Base-by-base conservation (phyloP, 768 basidiomycete genomes). In the Omphalotus guepiniiformis region DNA sequence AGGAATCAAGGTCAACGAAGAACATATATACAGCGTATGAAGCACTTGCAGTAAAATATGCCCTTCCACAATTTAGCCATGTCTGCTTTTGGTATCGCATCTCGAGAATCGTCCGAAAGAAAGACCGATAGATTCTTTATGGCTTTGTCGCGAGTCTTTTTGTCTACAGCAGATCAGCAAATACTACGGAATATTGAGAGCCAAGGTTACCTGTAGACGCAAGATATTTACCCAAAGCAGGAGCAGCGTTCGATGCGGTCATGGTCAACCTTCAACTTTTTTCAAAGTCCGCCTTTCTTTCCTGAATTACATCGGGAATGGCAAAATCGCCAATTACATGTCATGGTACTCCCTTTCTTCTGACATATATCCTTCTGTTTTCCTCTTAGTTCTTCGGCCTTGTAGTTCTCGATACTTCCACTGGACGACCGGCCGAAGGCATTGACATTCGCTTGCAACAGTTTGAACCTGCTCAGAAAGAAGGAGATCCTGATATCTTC, bases 11-110 rank as follows among this genome's bases (percentile, higher is more conserved):
- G 29, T 30, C 7, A 8, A 18, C 22, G 38, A 19, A 19, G 8
- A 2, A 16, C 1, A 12, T 2, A 27, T 18, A 22, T 19, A 4
- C 35, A 21, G 16, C 19, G 12, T 32, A n/a, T n/a, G n/a, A 39
- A 21, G 27, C 4, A 65, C 82, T 54, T 53, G 93, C 94, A 96
- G 65, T 95, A 99, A 64, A 95, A 99, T 42, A 98, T 79, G 1
- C 94, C 95, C 64, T 99, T 97, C 95, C 95, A 98, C 25, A 98
- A 64, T 65, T 93, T 95, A 52, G 80, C 77, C 83, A 96, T 85
- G 58, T 97, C 93, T 23, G 71, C 49, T 48, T 85, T 80, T 13
- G 85, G 67, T 25, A 95, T 65, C 19, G 64, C 73, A 70, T 83
- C 71, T 49, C 72, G 71, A 7, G 74, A 71, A 50, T 76, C 72